Conservation (phyloP, 495 filamentous ascomycete species). For the Daldinia decipiens region DNA sequence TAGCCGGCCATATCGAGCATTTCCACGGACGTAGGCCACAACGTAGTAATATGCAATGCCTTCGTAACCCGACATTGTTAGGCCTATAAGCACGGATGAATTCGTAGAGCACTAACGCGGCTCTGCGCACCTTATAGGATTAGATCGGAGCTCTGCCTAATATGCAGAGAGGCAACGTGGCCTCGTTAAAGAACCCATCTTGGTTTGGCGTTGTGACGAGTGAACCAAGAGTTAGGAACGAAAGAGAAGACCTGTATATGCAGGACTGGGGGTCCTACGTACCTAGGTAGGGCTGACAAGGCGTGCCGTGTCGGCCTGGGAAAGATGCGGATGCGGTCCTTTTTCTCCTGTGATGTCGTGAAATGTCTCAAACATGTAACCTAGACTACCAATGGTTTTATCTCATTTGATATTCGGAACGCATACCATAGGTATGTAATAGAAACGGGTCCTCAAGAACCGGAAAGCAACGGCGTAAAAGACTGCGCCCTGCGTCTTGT, state of each 20-base stretch:
- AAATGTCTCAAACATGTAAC: constrained; percentile 9
- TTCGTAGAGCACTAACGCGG: constrained; percentile 16
- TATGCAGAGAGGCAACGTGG: constrained; percentile 29
- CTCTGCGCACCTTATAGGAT: constrained; percentile 16
- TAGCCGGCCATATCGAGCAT: not conserved
- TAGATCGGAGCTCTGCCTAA: constrained; percentile 4
- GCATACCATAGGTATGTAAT: not conserved
- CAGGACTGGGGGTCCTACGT: constrained; percentile 21
- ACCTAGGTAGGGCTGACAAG: constrained; percentile 40
- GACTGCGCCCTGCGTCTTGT: constrained; percentile 35
- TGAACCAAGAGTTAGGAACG: constrained; percentile 4
- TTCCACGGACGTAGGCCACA: constrained; percentile 8
- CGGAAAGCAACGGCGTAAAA: constrained; percentile 36
- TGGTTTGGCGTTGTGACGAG: not conserved
- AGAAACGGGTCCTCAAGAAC: constrained; percentile 8
- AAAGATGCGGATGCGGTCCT: not conserved
- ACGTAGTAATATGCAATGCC: constrained; percentile 1
- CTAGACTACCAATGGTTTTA: not conserved
- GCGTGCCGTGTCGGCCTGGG: constrained; percentile 13
- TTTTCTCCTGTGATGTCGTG: constrained; percentile 5
- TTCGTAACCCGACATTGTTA: not conserved
- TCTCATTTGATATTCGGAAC: constrained; percentile 11
- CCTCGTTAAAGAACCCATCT: constrained; percentile 18
- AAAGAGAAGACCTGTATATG: constrained; percentile 15
- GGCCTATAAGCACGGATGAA: constrained; percentile 22